These are phyloP conservation scores for Podospora tetraspora DNA, from an alignment of 495 filamentous ascomycete genomes.

Conservation along the genomic window DNA sequence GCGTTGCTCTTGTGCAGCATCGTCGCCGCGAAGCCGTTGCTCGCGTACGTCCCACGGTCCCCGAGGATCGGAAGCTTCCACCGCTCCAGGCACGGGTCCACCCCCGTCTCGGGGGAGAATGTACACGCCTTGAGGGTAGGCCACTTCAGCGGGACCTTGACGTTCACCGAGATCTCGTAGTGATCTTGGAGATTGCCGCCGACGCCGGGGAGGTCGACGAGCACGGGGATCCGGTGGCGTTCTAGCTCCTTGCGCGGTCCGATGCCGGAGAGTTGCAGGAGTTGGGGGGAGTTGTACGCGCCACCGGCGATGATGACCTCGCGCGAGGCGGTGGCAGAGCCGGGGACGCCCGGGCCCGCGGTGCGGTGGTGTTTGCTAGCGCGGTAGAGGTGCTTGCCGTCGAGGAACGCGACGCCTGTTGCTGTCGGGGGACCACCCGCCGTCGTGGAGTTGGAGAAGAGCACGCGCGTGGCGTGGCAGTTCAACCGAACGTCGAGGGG, in stretches of 20 bases:
- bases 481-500: conserved; percentile 55
- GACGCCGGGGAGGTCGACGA: conserved; percentile 54
- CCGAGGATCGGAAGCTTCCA: conserved; percentile 36
- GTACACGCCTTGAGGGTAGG: conserved; percentile 45
- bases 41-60: conserved; percentile 46
- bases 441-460: conserved; percentile 38
- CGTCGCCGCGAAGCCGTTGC: conserved; percentile 42
- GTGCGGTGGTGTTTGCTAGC: conserved; percentile 44
- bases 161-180: conserved; percentile 51
- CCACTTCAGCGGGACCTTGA: conserved; percentile 40
- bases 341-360: conserved; percentile 35
- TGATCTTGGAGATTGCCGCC: conserved; percentile 65
- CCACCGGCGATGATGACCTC: conserved; percentile 64
- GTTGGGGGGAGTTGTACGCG: conserved; percentile 55
- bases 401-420: conserved; percentile 58
- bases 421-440: no score
- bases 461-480: conserved; percentile 55
- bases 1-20: conserved; percentile 43
- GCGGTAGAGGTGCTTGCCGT: conserved; percentile 54
- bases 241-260: conserved; percentile 48
- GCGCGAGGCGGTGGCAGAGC: conserved; percentile 44
- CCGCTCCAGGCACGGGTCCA: conserved; percentile 47
- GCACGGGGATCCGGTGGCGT: conserved; percentile 43
- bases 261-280: conserved; percentile 61
- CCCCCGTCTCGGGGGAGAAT: conserved; percentile 32